Evolutionary conservation across 306 rosid species (phyloP).

Genomic region (Luffa aegyptiaca): DNA sequence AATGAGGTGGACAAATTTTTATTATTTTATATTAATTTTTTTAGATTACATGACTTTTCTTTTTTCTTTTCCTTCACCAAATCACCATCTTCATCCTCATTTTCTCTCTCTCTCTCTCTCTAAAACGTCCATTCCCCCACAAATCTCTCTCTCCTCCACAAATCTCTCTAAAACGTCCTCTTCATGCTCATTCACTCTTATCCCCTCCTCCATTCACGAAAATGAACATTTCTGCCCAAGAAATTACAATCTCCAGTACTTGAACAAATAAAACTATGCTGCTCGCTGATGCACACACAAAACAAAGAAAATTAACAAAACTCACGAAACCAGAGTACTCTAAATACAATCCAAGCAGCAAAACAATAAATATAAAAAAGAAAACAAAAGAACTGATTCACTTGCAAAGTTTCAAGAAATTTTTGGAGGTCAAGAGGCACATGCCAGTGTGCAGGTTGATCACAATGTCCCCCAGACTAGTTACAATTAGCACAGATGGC

Average conservation of each 20-base stretch:
- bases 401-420: constrained; percentile 94
- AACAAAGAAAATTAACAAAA: background rate
- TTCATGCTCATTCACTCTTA: too few species aligned
- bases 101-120: too few species aligned
- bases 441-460: constrained; percentile 57
- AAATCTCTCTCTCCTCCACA: too few species aligned
- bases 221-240: background rate
- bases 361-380: background rate
- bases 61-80: too few species aligned
- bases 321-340: background rate
- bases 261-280: background rate
- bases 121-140: too few species aligned
- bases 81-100: too few species aligned
- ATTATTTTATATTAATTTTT: too few species aligned
- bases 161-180: too few species aligned
- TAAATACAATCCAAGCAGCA: background rate
- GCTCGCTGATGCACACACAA: background rate
- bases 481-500: constrained; percentile 70
- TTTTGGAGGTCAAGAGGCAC: constrained; percentile 81
- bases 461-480: constrained; percentile 81
- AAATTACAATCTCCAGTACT: background rate
- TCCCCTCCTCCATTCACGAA: background rate
- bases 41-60: too few species aligned
- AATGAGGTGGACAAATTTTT: too few species aligned
- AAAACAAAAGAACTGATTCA: constrained; percentile 10